Base-by-base conservation (phyloP, 768 basidiomycete species). In the Megacollybia marginata region DNA sequence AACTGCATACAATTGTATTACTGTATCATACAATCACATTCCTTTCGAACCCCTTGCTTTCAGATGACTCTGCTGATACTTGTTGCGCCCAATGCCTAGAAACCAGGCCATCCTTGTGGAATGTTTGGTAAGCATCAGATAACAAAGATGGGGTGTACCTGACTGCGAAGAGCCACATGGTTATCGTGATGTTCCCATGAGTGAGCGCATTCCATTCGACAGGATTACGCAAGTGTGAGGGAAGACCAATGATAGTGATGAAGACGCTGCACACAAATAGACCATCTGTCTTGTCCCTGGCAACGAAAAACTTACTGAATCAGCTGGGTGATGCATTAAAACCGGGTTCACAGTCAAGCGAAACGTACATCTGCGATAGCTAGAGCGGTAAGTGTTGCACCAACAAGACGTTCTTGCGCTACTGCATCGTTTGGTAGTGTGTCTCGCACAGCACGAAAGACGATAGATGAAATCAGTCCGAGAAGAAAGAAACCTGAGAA, bases 171-270 rank as follows among this genome's bases (percentile, higher is more conserved):
- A 90, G 69, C 20, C 81, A 64, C 31, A 82, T 47, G 19, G 78
- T 75, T 50, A 80, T 67, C 3, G 85, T 80, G 59, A 88, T 82
- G 57, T 89, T 91, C 33, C 87, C 88, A 55, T 89, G 87, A 0
- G 80, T 85, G 71, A 78, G 83, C 23, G 71, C 59, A 62, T 88
- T 89, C 88, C 87, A 91, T 12, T 59, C 57, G 8, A 60, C 61
- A 33, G 76, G 67, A 23, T 69, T 65, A 51, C 71, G 72, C 53
- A 86, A 62, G 23, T 76, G 68, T 33, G 64, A 55, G 1, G 88
- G 88, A 28, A 88, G 73, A 8, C 75, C 75, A 35, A 78, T 48
- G 57, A 80, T 74, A 13, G 82, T 79, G 32, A 70, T 73, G 15
- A 67, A 58, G 53, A 89, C 76, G 59, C 88, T 89, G 53, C 32